Evolutionary conservation across 2,329 filamentous ascomycete species (phyloP), one percentile per base, ranked within the genome.

Genomic region (Diplodia intermedia): DNA sequence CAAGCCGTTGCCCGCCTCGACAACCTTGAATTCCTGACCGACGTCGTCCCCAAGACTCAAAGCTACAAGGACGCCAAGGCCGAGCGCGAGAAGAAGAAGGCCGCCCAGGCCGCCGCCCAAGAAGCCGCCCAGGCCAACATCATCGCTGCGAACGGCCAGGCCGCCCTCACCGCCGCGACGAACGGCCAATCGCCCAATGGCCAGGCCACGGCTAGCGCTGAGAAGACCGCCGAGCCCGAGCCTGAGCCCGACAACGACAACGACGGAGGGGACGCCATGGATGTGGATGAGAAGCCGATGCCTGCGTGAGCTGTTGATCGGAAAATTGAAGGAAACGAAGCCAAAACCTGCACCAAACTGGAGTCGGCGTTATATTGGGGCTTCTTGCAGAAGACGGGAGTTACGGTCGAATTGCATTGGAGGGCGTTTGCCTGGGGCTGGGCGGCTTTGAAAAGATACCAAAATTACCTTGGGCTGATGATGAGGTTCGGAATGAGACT

Each of bases 21-120:
- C 79, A 96, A 96, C 78, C 90, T 99, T 63, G 94, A 99, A 79
- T 99, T 99, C 77, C 87, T 99, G 15, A 86, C 91, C 70, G 95
- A 99, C 79, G 88, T 97, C 31, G 91, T 97, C 47, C 95, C 95
- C 68, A 91, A 91, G 77, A 97, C 94, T 1, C 87, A 90, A 6
- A 89, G 92, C 18, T 96, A 89, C 82, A 92, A 91, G 76, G 87
- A 91, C 72, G 87, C 91, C 81, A 94, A 93, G 82, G 89, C 89
- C 71, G 82, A 79, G 75, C 80, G 80, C 69, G 85, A 84, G 7
- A 81, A 82, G 71, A 74, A 76, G 36, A 73, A 54, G 60, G 49
- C 52, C 11, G 61, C 52, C 7, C 52, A 63, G 65, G 56, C 50
- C 31, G 65, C 43, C 4, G 56, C 66, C 4, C 33, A 47, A 33